Conservation (phyloP, 129 eudicot genomes). For the Flaveria trinervia region DNA sequence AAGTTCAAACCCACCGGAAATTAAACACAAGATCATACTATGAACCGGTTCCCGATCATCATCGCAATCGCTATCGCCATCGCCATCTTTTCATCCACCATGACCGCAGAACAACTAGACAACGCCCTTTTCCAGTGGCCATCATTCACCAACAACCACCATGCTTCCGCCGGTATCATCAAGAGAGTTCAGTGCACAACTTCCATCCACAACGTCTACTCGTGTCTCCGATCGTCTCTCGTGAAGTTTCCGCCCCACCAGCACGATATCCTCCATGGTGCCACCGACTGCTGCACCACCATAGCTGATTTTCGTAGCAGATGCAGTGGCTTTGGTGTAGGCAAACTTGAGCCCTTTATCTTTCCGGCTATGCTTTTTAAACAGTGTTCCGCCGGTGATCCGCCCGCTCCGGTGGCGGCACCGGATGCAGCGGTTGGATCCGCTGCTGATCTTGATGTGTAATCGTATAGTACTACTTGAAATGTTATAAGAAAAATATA, state of each 20-base stretch:
- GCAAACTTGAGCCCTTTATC: constrained; percentile 23
- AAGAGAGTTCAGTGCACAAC: constrained; percentile 16
- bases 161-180: neutral
- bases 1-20: neutral
- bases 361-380: constrained; percentile 27
- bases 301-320: constrained; percentile 6
- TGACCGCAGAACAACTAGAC: neutral
- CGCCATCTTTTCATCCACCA: constrained; percentile 18
- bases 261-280: neutral
- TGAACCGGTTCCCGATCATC: constrained; percentile 3
- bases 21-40: neutral
- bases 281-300: constrained; percentile 25
- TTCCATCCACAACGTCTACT: constrained; percentile 29
- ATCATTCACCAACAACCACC: constrained; percentile 15
- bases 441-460: constrained; percentile 25
- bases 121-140: constrained; percentile 23
- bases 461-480: neutral
- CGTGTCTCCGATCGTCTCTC: constrained; percentile 27
- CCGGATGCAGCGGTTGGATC: constrained; percentile 16
- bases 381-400: constrained; percentile 18
- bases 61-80: neutral
- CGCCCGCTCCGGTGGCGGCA: neutral
- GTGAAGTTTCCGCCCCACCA: constrained; percentile 10
- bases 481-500: neutral
- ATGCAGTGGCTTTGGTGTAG: constrained; percentile 7